Percentiles rank a stretch among this genome's conserved stretches.
phyloP scores from a whole-genome alignment of 129 eudicot genomes.

The Arctium minus region DNA sequence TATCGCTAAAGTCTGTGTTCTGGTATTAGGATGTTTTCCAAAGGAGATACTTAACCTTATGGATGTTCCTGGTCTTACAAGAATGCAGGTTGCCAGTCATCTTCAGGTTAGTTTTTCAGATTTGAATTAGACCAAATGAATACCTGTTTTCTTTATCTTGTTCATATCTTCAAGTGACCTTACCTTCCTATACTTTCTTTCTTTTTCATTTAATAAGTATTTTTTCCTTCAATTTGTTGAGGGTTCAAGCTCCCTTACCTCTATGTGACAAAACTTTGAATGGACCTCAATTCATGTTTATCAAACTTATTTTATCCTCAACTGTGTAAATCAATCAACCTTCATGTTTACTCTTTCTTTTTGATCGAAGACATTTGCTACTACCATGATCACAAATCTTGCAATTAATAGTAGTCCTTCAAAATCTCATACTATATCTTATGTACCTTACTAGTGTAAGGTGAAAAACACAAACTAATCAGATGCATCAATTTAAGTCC shows the following conservation, averaged over 20 bases:
- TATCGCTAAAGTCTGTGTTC: not conserved
- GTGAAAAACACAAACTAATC: too few species aligned
- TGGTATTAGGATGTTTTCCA: constrained; percentile 16
- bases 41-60: constrained; percentile 21
- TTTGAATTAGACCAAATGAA: not conserved
- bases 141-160: not conserved
- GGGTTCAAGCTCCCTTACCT: not conserved
- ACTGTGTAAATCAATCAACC: too few species aligned
- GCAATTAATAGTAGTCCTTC: too few species aligned
- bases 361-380: too few species aligned
- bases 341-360: too few species aligned
- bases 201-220: not conserved
- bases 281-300: not conserved
- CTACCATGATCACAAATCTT: too few species aligned
- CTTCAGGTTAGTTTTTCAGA: constrained; percentile 22
- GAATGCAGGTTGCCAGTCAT: constrained; percentile 32
- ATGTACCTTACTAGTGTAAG: too few species aligned
- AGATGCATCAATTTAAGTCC: too few species aligned
- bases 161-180: too few species aligned
- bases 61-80: constrained; percentile 29
- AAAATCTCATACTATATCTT: too few species aligned
- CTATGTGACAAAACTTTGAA: not conserved
- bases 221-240: not conserved
- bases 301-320: too few species aligned
- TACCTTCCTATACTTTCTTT: not conserved